These are phyloP conservation scores for Malbranchea cinnamomea DNA, from an alignment of 2,329 filamentous ascomycete genomes.

Conservation along the genomic window DNA sequence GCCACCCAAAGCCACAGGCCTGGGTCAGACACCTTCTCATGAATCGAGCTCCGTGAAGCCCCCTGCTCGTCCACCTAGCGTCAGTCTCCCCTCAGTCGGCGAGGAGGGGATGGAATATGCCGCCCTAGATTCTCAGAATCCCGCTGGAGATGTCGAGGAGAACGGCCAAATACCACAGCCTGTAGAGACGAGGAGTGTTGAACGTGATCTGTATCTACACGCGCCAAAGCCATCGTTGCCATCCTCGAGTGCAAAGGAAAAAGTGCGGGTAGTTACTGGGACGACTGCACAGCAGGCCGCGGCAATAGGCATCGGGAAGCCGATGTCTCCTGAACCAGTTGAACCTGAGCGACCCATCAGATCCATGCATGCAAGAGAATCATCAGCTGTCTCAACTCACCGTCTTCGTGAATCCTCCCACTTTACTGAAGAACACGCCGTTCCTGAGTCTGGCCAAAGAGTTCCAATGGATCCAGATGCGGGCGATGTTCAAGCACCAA, in stretches of 20 bases:
- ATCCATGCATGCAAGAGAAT: constrained; percentile 41
- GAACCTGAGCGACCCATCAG: constrained; percentile 28
- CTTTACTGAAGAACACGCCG: constrained; percentile 64
- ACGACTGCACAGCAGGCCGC: constrained; percentile 82
- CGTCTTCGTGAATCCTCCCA: constrained; percentile 43
- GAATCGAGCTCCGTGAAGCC: constrained; percentile 1
- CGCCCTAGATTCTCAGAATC: constrained; percentile 35
- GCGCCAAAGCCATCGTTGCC: constrained; percentile 80
- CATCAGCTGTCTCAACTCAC: constrained; percentile 32
- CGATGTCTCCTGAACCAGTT: constrained; percentile 35
- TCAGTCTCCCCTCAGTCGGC: constrained; percentile 69
- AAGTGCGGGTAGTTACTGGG: constrained; percentile 70
- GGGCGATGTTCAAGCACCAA: constrained; percentile 91
- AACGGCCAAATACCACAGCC: constrained; percentile 35
- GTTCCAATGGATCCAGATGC: constrained; percentile 89
- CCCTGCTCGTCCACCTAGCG: constrained; percentile 51
- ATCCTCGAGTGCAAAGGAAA: constrained; percentile 63
- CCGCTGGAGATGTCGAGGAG: constrained; percentile 29
- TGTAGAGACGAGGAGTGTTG: constrained; percentile 63
- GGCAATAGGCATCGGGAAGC: constrained; percentile 64
- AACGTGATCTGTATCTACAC: constrained; percentile 69
- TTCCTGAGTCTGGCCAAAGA: constrained; percentile 80
- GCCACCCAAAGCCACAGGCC: constrained; percentile 2
- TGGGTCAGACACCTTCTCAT: not conserved
- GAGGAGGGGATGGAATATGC: constrained; percentile 86